Percentiles rank a stretch among this genome's conserved stretches.
phyloP scores from a whole-genome alignment of 305 asterid species.

The Striga hermonthica region DNA sequence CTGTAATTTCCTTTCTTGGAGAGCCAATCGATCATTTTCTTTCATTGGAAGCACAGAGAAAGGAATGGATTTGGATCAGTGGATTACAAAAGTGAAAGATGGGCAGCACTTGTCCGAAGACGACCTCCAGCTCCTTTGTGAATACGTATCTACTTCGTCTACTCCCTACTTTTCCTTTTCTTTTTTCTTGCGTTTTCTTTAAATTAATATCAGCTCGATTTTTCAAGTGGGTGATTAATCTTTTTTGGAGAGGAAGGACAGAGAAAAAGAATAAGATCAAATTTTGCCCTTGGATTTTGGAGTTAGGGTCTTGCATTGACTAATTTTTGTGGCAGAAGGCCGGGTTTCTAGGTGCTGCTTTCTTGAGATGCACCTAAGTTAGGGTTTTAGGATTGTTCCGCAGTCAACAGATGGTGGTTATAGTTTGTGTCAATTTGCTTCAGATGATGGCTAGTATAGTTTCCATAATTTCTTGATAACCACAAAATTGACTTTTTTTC shows the following conservation, averaged over 20 bases:
- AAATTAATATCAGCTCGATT: background rate
- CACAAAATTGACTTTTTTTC: background rate
- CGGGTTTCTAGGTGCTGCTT: slow-evolving; percentile 15
- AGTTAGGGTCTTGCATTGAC: slow-evolving; percentile 38
- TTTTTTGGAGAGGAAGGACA: background rate
- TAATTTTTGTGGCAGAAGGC: slow-evolving; percentile 19
- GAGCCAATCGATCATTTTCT: slow-evolving; percentile 11
- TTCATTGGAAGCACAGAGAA: slow-evolving; percentile 4
- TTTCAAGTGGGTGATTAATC: slow-evolving; percentile 20
- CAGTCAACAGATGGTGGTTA: background rate
- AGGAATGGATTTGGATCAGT: slow-evolving; percentile 91
- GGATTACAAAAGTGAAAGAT: slow-evolving; percentile 82
- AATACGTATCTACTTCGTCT: slow-evolving; percentile 55
- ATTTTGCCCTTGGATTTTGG: background rate
- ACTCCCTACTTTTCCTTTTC: background rate
- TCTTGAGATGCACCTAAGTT: background rate
- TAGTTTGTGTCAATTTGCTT: background rate
- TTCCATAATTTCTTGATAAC: background rate
- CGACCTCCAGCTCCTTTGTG: slow-evolving; percentile 97
- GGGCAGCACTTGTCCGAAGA: slow-evolving; percentile 96
- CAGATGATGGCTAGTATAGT: background rate
- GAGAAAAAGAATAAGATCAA: background rate
- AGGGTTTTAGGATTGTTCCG: slow-evolving; percentile 5
- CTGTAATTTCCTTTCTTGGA: slow-evolving; percentile 25
- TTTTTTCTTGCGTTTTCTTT: background rate